Evolutionary conservation across 805 yeast genomes (phyloP).

Genomic region (Pichia scutulata): DNA sequence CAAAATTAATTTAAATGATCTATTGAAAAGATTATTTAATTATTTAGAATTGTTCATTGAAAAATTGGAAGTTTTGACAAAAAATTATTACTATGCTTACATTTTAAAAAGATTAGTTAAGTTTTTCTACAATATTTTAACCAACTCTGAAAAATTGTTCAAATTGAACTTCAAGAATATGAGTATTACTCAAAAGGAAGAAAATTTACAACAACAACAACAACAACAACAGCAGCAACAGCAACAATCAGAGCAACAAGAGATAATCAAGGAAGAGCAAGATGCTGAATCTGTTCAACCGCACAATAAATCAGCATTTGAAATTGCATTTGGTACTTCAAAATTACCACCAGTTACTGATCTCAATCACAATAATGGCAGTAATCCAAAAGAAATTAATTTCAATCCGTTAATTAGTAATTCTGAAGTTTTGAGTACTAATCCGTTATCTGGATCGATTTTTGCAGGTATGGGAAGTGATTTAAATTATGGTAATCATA

Average conservation of each 20-base stretch:
- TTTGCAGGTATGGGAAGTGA: background rate
- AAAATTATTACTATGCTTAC: conserved; percentile 39
- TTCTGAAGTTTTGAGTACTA: background rate
- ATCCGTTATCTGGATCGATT: background rate
- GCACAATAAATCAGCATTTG: conserved; percentile 24
- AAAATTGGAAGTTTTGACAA: conserved; percentile 30
- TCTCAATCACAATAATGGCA: conserved; percentile 13
- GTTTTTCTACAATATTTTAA: conserved; percentile 29
- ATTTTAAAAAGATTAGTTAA: conserved; percentile 35
- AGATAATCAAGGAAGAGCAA: conserved; percentile 5
- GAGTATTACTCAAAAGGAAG: conserved; percentile 3
- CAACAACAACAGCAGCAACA: background rate
- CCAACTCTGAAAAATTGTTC: conserved; percentile 29
- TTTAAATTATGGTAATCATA: background rate
- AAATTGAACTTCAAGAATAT: conserved; percentile 25
- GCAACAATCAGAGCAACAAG: background rate
- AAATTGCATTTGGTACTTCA: conserved; percentile 31
- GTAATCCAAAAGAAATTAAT: conserved; percentile 6
- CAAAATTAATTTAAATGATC: conserved; percentile 29
- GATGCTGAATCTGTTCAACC: conserved; percentile 9
- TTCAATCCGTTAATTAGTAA: conserved; percentile 5
- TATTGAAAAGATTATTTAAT: conserved; percentile 26
- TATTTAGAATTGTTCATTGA: conserved; percentile 29
- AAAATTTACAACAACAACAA: background rate
- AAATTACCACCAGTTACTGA: conserved; percentile 31